A percentile compares a stretch with the other conserved stretches of the same genome.
phyloP scores from a whole-genome alignment of 768 basidiomycete species.

The Favolaschia claudopus region DNA sequence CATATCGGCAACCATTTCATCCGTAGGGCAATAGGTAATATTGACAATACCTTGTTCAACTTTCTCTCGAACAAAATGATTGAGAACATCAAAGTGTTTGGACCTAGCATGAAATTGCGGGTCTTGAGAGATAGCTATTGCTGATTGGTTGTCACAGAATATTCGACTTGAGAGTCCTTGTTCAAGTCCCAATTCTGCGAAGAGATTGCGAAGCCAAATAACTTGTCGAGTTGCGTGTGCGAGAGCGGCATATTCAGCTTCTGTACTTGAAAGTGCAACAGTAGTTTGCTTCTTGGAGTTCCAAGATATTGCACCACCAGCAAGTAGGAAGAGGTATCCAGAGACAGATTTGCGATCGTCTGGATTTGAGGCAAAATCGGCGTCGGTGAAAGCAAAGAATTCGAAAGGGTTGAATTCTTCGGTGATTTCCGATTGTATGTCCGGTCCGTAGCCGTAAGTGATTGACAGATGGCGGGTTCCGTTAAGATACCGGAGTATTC shows the following conservation, averaged over 20 bases:
- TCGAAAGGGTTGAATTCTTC: too few relatives aligned
- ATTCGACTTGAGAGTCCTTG: background rate
- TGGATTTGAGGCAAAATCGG: slow-evolving; percentile 16
- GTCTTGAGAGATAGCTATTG: background rate
- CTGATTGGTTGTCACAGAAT: background rate
- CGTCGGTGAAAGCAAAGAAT: slow-evolving; percentile 14
- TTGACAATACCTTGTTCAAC: background rate
- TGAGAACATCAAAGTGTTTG: background rate
- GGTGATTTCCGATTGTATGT: too few relatives aligned
- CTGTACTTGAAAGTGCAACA: slow-evolving; percentile 17
- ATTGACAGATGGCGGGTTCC: background rate
- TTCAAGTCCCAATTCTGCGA: slow-evolving; percentile 1
- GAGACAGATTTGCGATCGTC: slow-evolving; percentile 15
- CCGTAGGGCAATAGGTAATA: background rate
- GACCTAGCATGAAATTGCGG: background rate
- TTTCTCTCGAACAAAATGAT: background rate
- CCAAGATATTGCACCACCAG: slow-evolving; percentile 35
- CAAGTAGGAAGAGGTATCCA: slow-evolving; percentile 27
- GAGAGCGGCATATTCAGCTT: slow-evolving; percentile 41
- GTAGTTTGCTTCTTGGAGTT: slow-evolving; percentile 30
- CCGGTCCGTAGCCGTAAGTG: background rate
- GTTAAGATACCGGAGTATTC: slow-evolving; percentile 16
- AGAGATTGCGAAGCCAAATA: slow-evolving; percentile 27
- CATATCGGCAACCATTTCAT: background rate
- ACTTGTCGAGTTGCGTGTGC: slow-evolving; percentile 20